Percentiles rank a stretch among this genome's conserved stretches.
These are phyloP conservation scores for Inga oerstediana DNA, from an alignment of 306 rosid genomes.

Conservation along the genomic window DNA sequence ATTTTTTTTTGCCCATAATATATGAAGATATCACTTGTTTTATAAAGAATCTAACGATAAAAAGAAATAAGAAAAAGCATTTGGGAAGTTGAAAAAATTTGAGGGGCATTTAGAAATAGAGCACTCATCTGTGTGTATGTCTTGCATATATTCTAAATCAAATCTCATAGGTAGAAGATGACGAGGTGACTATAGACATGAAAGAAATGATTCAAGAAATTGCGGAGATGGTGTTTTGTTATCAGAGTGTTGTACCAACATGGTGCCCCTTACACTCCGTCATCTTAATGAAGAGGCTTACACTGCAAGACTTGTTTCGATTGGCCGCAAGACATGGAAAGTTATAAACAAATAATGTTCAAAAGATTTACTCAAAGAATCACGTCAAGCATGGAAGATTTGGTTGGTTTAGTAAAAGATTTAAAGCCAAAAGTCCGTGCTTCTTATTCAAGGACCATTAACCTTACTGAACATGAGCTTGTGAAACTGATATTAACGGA, in stretches of 20 bases:
- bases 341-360: background rate
- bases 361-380: background rate
- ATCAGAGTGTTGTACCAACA: background rate
- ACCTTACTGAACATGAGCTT: background rate
- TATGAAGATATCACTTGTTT: too few relatives aligned
- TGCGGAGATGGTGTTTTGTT: background rate
- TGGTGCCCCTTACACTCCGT: background rate
- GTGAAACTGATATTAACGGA: background rate
- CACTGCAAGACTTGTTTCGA: background rate
- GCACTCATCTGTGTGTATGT: too few relatives aligned
- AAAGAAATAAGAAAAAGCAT: too few relatives aligned
- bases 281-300: background rate
- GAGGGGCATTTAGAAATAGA: too few relatives aligned
- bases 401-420: background rate
- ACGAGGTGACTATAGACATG: background rate
- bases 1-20: too few relatives aligned
- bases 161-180: background rate
- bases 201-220: background rate
- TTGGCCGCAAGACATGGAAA: background rate
- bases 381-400: background rate
- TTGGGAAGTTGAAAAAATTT: too few relatives aligned
- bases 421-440: background rate
- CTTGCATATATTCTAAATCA: background rate
- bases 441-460: background rate
- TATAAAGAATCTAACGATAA: too few relatives aligned